Percentiles rank a stretch among this genome's conserved stretches.
Evolutionary conservation across 1,139 yeast genomes (phyloP).

Genomic region (Taiozyma sp.): DNA sequence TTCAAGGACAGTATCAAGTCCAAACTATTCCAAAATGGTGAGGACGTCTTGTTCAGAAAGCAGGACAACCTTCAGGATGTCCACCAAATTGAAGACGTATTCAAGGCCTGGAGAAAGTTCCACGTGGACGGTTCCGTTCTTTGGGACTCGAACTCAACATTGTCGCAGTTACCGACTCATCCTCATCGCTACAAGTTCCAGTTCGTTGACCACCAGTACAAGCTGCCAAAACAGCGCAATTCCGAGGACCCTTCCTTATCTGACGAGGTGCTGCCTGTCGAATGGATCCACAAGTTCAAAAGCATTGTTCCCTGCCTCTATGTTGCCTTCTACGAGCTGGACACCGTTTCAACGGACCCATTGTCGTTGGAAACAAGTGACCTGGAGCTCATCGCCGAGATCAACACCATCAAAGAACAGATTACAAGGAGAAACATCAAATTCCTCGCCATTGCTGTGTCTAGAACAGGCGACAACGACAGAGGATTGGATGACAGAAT

Average conservation of each 20-base stretch:
- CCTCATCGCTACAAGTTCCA: slow-evolving; percentile 25
- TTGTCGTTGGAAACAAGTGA: slow-evolving; percentile 22
- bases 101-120: slow-evolving; percentile 23
- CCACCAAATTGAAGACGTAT: slow-evolving; percentile 22
- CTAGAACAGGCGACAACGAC: slow-evolving; percentile 27
- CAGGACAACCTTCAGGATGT: slow-evolving; percentile 21
- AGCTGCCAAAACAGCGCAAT: slow-evolving; percentile 16
- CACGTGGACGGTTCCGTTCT: slow-evolving; percentile 23
- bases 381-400: slow-evolving; percentile 30
- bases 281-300: slow-evolving; percentile 49
- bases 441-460: slow-evolving; percentile 29
- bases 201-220: slow-evolving; percentile 24
- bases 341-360: background rate
- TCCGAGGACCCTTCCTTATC: slow-evolving; percentile 21
- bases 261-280: slow-evolving; percentile 37
- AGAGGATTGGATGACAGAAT: slow-evolving; percentile 34
- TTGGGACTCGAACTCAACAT: slow-evolving; percentile 27
- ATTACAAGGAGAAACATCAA: slow-evolving; percentile 28
- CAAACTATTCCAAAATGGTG: slow-evolving; percentile 10
- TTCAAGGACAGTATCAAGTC: slow-evolving; percentile 11
- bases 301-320: slow-evolving; percentile 39
- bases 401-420: slow-evolving; percentile 30
- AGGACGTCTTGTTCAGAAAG: slow-evolving; percentile 23
- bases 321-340: slow-evolving; percentile 36
- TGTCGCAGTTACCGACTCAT: slow-evolving; percentile 15